Base-by-base conservation (phyloP, 805 yeast genomes). In the Alloascoidea africana region DNA sequence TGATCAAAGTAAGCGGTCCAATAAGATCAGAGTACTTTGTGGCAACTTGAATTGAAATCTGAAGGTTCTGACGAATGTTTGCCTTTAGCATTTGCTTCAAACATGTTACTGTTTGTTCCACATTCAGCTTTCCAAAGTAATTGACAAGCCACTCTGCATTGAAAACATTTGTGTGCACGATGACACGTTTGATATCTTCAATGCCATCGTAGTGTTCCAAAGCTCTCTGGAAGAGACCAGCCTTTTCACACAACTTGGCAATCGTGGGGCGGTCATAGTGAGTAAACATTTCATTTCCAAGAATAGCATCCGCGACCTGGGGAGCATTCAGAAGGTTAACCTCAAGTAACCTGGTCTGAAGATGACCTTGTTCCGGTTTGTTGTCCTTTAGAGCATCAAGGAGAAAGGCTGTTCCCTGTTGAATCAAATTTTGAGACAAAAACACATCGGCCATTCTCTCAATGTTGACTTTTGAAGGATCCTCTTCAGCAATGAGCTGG, bases 301-400 rank as follows among this genome's bases (percentile, higher is more conserved):
- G 68, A 47, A 91, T 91, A 15, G 99, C 99, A 60, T 91, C 98
- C 33, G 98, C 99, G 40, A 91, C 99, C 68, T 91, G 98, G 37
- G 99, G 99, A 14, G 98, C 98, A 56, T 87, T 93, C 54, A 84
- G 59, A 55, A 91, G 67, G 59, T 91, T 91, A 47, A 84, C 85
- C 61, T 91, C 98, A 47, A 91, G 71, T 37, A 91, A 73, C 52
- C 94, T 76, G 5, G 98, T 91, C 67, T 91, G 98, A 53, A 91
- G 67, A 52, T 86, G 94, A 14, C 96, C 96, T 54, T 91, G 95
- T 44, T 87, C 80, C 32, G 97, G 96, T 30, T 78, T 69, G 60
- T 91, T 95, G 44, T 78, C 82, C 65, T 91, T 91, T 55, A 91
- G 70, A 5, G 96, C 97, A 59, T 91, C 98, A 49, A 91, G 68